Base-by-base conservation (phyloP, 1,284 basidiomycete species). In the Puccinia polysora region DNA sequence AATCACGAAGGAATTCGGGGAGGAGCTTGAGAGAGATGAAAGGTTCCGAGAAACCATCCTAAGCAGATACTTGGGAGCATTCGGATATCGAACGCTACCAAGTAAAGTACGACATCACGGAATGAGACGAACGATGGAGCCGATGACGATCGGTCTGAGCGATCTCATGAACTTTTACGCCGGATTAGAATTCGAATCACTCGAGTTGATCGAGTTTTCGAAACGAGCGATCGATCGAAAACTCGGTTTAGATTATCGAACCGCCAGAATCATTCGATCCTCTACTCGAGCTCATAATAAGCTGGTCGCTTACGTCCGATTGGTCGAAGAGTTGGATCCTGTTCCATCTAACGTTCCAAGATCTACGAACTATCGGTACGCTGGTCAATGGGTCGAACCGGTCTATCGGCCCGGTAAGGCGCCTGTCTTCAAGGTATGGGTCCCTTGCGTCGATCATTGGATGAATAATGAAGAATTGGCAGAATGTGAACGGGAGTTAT, bases 341-440 rank as follows among this genome's bases (percentile, higher is more conserved):
- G 15, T 52, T 60, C 30, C 32, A 34, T 4, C 18, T 63, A 75
- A 1, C 49, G 56, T 65, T 1, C 49, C 58, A 14, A 14, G 36
- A 18, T 18, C 2, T 14, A 15, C 28, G 18, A 36, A 2, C 30
- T 30, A 32, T 49, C 45, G 20, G 8, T 30, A 58, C 52, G 45
- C 43, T n/a, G 43, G 52, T 18, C 47, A 65, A 5, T 53, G 12
- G 14, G 65, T 30, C 55, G 65, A 40, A 14, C 74, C 74, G 2
- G 72, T 76, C 3, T 75, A 75, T 68, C 78, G 78, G 73, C 70
- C 76, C 0, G 81, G 80, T 0, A 75, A 80, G 30, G 80, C 80
- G 2, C 78, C 80, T 1, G 62, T 75, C n/a, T 78, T 80, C 65
- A 77, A 79, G 2, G 79, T 79, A 4, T 82, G 81, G 81, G 79